Base-by-base conservation (phyloP, 192 early-diverging fungal species). In the Paraglomus occultum region DNA sequence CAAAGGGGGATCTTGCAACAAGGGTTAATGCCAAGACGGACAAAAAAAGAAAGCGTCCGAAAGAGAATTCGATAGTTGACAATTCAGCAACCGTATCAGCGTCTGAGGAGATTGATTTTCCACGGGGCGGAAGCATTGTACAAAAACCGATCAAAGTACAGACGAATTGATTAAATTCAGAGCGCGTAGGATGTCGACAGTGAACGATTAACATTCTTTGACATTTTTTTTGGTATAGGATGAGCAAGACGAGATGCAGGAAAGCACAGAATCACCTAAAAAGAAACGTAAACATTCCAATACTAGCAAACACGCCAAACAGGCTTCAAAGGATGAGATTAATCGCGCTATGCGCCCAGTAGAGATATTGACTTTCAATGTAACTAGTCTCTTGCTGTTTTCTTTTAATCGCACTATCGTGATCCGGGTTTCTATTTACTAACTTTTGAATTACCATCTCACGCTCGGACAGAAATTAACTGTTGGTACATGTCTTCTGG, bases 51-150 rank as follows among this genome's bases (percentile, higher is more conserved):
- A 31, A 31, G 3, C 31, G 31, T 31, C 31, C 31, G 31, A 31
- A 31, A 31, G 31, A 31, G 3, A 31, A 31, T 31, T 31, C 31
- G 31, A 31, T 3, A 31, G 31, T 31, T 31, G 3, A 31, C 3
- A 31, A 31, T 31, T 31, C 31, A 31, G 3, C 3, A 3, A 31
- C 67, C 18, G 76, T 74, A 18, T 73, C 70, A 52, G 58, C 71
- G 11, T 73, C 76, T 20, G 77, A 80, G 18, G 83, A 85, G 66
- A 76, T 83, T 53, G 88, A 92, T 65, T 96, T 96, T 72, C 93
- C 93, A 52, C 88, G 94, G 67, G 94, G 94, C 51, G 94, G 94
- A 44, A 85, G 87, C 1, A 85, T 84, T 40, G 86, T 82, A 8
- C 78, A 94, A 71, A 92, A 87, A 87, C 68, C 84, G 91, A 71